phyloP scores from a whole-genome alignment of 768 basidiomycete species.

The Calocera viscosa region DNA sequence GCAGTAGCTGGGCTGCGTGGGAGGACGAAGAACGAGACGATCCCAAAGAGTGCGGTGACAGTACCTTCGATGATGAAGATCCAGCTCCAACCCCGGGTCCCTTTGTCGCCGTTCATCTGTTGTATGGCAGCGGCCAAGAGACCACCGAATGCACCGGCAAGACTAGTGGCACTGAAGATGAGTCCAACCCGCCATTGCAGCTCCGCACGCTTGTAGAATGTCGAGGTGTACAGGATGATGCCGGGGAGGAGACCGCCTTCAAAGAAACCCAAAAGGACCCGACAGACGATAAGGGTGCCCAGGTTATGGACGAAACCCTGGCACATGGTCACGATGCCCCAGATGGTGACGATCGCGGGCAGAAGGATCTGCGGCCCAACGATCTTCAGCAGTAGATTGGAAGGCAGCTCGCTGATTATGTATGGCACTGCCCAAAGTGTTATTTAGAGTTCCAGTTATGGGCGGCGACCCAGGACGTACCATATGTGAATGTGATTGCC shows the following conservation, averaged over 20 bases:
- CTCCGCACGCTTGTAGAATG: constrained; percentile 21
- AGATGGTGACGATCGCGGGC: constrained; percentile 49
- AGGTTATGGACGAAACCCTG: constrained; percentile 38
- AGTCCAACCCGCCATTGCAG: constrained; percentile 23
- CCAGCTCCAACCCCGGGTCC: constrained; percentile 28
- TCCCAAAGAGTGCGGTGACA: constrained; percentile 49
- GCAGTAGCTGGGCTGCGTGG: constrained; percentile 36
- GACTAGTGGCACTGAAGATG: constrained; percentile 23
- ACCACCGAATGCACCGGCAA: constrained; percentile 30
- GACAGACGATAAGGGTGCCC: constrained; percentile 19
- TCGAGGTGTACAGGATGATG: constrained; percentile 20
- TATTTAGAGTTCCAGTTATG: background rate
- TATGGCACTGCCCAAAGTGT: constrained; percentile 36
- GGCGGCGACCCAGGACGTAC: background rate
- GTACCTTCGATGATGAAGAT: constrained; percentile 36
- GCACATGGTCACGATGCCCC: constrained; percentile 54
- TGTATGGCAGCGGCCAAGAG: constrained; percentile 27
- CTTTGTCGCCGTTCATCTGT: constrained; percentile 21
- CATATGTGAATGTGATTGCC: constrained; percentile 24
- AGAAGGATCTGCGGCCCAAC: constrained; percentile 47
- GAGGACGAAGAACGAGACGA: constrained; percentile 38
- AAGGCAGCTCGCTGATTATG: constrained; percentile 47
- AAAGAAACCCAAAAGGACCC: constrained; percentile 22
- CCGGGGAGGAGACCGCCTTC: constrained; percentile 19
- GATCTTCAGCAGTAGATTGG: constrained; percentile 46